Evolutionary conservation across 768 basidiomycete species (phyloP), one percentile per base, ranked within the genome.

Genomic region (Suillus luteus): DNA sequence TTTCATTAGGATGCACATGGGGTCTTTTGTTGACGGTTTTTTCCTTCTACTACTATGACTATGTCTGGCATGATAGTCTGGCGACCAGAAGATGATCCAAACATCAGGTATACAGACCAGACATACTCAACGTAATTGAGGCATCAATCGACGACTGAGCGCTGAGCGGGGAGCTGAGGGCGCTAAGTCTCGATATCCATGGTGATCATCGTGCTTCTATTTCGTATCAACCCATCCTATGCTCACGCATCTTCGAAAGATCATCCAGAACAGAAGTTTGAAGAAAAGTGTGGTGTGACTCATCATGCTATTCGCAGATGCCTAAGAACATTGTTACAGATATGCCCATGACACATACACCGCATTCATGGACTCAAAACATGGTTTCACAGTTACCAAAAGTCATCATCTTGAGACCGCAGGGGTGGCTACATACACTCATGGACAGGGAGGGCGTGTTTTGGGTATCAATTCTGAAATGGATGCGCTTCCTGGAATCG

Each of bases 401-500:
- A 81, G 89, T 44, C 82, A 85, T 67, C 80, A 81, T 60, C 76
- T 91, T 19, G 78, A 83, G 19, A 92, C 90, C 0, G 90, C 88
- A 4, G 91, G 90, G 90, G 77, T 79, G 27, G 89, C 90, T 0
- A 81, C 79, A 1, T 91, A 83, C 69, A 74, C 80, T 14, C 79
- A 86, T 68, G 86, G 88, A 22, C 70, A 75, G 19, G 89, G 87
- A 48, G 89, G 89, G 19, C 81, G 86, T 60, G 84, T 81, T 0
- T 82, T 91, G 46, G 90, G 90, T 0, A 78, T 92, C 63, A 91
- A 92, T 71, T 90, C 89, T 33, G 90, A 91, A 82, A 85, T 86
- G 84, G 84, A 85, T 64, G 86, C 85, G 1, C 75, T 86, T 15
- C 68, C 68, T 62, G 72, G 82, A 0, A 76, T 85, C 31, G 83